Base-by-base conservation (phyloP, 352 stramenopile species). In the Pythium chondricola region DNA sequence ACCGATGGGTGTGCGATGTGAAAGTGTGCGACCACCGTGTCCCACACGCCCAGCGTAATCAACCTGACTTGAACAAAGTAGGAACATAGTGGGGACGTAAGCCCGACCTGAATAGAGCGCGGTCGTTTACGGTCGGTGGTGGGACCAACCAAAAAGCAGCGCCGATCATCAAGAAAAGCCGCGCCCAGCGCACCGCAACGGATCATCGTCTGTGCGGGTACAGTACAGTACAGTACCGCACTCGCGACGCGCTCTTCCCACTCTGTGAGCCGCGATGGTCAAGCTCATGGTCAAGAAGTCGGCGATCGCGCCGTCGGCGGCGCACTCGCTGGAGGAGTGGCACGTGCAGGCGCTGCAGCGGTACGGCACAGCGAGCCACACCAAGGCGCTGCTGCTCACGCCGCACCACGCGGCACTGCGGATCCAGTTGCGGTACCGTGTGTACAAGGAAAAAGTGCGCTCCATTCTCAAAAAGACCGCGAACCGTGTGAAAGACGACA, bases 381-480 rank as follows among this genome's bases (percentile, higher is more conserved):
- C n/a, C 31, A 70, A 29, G 29, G 60, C 58, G 13, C 44, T 67
- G 24, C 64, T 72, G 18, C 60, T 78, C 8, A 63, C 74, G 27
- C 59, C 71, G 38, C 61, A 78, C 38, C 57, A 56, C 10, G 63
- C 73, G 20, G 75, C 78, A 20, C 32, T 77, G 58, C 67, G 79
- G 22, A 83, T 91, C 51, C 79, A 88, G 55, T 43, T 82, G 53
- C 75, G 74, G 32, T 91, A 91, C 59, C 74, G 77, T 37, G 71
- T 75, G 40, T 85, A 87, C 63, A 73, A 85, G 45, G 61, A 81
- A 10, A 85, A 85, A 48, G 65, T 83, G 51, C 71, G 75, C 25
- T 25, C 61, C 31, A 52, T 86, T 20, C 60, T 90, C 24, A 82
- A 77, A 47, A 84, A 83, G 37, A 56, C 60, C n/a, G 56, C 74